Conservation (phyloP, 208 protist genomes). For the Trichomonas tenax region DNA sequence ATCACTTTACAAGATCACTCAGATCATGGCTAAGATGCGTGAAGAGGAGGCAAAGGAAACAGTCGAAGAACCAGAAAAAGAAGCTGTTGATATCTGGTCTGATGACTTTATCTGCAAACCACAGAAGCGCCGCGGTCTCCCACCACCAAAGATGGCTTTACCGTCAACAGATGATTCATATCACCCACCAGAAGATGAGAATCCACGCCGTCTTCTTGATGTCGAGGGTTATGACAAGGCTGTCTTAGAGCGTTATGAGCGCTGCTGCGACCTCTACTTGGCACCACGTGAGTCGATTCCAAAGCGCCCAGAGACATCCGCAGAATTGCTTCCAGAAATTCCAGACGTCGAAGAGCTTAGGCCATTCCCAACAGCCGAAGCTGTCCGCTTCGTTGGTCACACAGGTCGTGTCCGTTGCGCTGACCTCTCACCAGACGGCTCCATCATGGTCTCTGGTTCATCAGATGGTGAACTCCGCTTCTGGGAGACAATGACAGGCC, state of each 20-base stretch:
- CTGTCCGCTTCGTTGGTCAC: constrained; percentile 14
- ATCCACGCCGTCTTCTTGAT: constrained; percentile 35
- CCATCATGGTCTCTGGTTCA: neutral
- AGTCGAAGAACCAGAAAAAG: neutral
- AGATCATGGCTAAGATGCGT: neutral
- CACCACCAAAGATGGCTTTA: neutral
- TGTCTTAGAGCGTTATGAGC: constrained; percentile 89
- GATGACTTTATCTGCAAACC: neutral
- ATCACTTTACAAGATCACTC: neutral
- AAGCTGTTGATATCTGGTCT: neutral
- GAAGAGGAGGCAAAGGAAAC: neutral
- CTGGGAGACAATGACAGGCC: constrained; percentile 86
- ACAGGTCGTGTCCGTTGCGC: neutral
- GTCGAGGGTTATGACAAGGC: constrained; percentile 63
- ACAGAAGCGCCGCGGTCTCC: neutral
- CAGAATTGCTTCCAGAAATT: constrained; percentile 84
- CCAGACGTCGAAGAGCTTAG: constrained; percentile 86
- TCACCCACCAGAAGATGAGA: neutral
- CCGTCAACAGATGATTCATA: neutral
- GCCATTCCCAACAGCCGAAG: constrained; percentile 84
- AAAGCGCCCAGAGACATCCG: constrained; percentile 65
- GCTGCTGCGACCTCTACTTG: constrained; percentile 94
- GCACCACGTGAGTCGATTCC: constrained; percentile 58
- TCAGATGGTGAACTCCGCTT: constrained; percentile 83
- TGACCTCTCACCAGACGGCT: neutral